phyloP scores from a whole-genome alignment of 768 basidiomycete species.

The Pholiota microspora region DNA sequence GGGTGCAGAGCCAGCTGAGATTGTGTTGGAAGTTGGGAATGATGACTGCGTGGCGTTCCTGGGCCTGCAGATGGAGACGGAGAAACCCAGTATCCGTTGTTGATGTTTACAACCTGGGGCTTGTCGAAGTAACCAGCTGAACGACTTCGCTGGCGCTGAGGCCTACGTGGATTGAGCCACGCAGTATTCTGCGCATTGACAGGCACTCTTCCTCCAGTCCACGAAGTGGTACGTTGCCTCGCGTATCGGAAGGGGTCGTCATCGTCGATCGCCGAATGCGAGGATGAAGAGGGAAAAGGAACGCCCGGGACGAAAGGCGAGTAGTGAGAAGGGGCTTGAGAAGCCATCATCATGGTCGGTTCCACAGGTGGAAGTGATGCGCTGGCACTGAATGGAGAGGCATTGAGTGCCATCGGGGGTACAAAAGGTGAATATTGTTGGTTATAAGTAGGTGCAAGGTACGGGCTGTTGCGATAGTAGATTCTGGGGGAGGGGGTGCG shows the following conservation, averaged over 20 bases:
- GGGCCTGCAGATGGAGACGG: too few relatives aligned
- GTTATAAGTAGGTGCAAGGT: constrained; percentile 25
- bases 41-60: constrained; percentile 23
- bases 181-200: constrained; percentile 6
- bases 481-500: too few relatives aligned
- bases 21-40: constrained; percentile 9
- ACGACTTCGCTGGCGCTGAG: constrained; percentile 11
- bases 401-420: constrained; percentile 31
- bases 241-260: constrained; percentile 8
- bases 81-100: constrained; percentile 9
- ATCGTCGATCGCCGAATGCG: not conserved
- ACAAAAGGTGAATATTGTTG: constrained; percentile 40
- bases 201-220: constrained; percentile 30
- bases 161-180: constrained; percentile 11
- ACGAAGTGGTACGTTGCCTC: constrained; percentile 40
- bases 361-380: constrained; percentile 15
- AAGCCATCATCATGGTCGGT: not conserved
- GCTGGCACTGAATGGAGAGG: constrained; percentile 31
- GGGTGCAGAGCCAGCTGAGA: constrained; percentile 38
- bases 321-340: constrained; percentile 15
- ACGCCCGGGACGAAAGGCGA: constrained; percentile 14
- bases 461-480: constrained; percentile 30
- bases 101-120: constrained; percentile 9
- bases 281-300: constrained; percentile 31
- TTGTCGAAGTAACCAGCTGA: constrained; percentile 15